Conservation (phyloP, 208 protist species). For the Leishmania lainsoni region DNA sequence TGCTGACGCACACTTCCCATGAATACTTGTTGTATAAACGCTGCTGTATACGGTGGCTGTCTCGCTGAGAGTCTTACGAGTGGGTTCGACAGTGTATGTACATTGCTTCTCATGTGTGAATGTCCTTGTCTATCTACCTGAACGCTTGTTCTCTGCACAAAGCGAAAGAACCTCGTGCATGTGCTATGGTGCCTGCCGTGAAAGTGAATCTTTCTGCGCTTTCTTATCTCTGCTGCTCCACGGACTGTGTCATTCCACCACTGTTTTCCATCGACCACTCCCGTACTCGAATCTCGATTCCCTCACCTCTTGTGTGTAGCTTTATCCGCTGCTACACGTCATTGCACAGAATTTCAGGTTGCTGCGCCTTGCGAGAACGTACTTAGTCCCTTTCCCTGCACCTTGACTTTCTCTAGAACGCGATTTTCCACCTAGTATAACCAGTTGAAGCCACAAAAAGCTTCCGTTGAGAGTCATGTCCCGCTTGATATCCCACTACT, state of each 20-base stretch:
- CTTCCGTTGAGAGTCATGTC: constrained; percentile 39
- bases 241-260: neutral
- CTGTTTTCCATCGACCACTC: neutral
- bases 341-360: neutral
- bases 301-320: neutral
- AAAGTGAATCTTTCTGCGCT: neutral
- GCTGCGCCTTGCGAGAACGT: neutral
- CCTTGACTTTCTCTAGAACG: neutral
- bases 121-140: neutral
- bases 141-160: neutral
- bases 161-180: neutral
- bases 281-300: neutral
- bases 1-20: neutral
- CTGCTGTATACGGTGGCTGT: neutral
- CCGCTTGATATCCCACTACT: constrained; percentile 68
- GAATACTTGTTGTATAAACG: neutral
- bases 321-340: neutral
- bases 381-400: neutral
- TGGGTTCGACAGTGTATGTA: neutral
- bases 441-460: neutral
- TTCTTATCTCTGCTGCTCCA: neutral
- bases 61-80: neutral
- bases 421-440: neutral
- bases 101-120: neutral
- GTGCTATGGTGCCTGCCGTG: neutral